Evolutionary conservation across 768 basidiomycete genomes (phyloP).

Genomic region (Candolleomyces aberdarensis): DNA sequence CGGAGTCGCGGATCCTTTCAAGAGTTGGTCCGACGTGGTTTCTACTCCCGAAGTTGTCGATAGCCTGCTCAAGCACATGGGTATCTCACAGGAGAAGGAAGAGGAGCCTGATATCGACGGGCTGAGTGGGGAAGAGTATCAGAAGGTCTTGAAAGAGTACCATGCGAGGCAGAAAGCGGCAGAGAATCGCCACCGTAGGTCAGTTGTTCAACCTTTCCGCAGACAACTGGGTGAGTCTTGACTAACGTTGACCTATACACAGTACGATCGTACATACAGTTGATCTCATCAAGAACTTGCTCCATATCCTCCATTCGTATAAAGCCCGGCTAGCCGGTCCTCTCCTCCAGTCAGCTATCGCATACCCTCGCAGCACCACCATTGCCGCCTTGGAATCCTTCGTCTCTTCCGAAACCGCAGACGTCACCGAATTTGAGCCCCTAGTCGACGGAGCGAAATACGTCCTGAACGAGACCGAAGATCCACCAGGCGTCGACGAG

Average conservation of each 20-base stretch:
- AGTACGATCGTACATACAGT: background rate
- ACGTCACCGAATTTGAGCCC: background rate
- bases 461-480: background rate
- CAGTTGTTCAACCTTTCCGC: background rate
- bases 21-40: background rate
- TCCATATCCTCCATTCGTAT: background rate
- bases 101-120: background rate
- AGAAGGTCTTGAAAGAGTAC: background rate
- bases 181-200: background rate
- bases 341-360: background rate
- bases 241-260: background rate
- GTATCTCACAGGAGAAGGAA: background rate
- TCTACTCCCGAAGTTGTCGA: background rate
- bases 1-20: background rate
- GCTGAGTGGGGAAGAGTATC: conserved; percentile 2
- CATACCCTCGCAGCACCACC: background rate
- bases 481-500: background rate
- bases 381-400: background rate
- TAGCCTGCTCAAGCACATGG: background rate
- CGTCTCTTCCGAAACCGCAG: background rate
- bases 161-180: background rate
- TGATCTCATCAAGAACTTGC: background rate
- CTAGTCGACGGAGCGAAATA: background rate
- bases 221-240: background rate
- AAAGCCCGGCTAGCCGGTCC: background rate